Base-by-base conservation (phyloP, 2,329 filamentous ascomycete species). In the Blastomyces parvus region DNA sequence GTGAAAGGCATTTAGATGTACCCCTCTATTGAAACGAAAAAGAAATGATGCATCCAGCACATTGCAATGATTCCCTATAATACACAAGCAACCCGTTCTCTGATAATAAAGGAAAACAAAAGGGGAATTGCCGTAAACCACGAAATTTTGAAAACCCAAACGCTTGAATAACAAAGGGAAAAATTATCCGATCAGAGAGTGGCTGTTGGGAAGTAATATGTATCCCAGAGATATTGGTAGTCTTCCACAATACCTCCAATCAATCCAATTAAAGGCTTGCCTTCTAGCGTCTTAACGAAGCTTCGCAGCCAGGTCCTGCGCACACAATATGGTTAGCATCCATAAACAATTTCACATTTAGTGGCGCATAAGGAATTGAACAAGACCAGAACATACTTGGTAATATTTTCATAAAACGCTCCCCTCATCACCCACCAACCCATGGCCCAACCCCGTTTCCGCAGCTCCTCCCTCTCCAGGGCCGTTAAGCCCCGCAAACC, bases 211-310 rank as follows among this genome's bases (percentile, higher is more conserved):
- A 97, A 99, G 77, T 97, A 95, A 76, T 97, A 97, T 70, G 95
- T 92, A 77, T 97, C 91, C 94, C 94, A 99, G 40, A 99, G 81
- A 74, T 95, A 97, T 76, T 96, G 90, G 74, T 99, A 99, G 74
- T 99, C 94, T 73, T 97, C 91, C 66, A 97, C 77, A 56, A 99
- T 88, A 63, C 89, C 90, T 9, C 87, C 89, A 30, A 96, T 81
- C 73, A 99, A 84, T 67, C 89, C 86, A 57, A 95, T 84, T 75
- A 96, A 81, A 61, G 89, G 86, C 71, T 87, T 88, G 68, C 86
- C 80, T 72, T 81, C 87, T 67, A 96, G 83, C 70, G 86, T 88
- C 38, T 81, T 80, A 8, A 93, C 87, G 17, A 93, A 76, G 4
- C 85, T 84, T 76, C 89, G 90, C 62, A 88, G 78, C 79, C 83